These are phyloP conservation scores for Pseudocohnilembus persalinus DNA, from an alignment of 169 alveolate genomes.

Conservation along the genomic window DNA sequence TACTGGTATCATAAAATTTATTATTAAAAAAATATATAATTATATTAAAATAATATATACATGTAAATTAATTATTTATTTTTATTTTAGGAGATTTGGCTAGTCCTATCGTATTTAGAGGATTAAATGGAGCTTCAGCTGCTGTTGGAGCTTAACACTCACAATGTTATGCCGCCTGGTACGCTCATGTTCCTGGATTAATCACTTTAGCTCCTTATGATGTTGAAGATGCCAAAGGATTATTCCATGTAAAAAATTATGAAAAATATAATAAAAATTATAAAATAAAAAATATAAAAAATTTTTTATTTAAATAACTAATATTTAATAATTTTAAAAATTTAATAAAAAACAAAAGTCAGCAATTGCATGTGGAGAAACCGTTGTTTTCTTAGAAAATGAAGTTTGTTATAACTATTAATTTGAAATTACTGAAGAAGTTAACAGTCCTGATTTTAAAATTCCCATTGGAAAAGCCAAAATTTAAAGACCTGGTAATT, in stretches of 20 bases:
- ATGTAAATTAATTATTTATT: conserved; percentile 13
- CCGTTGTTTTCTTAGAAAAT: conserved; percentile 91
- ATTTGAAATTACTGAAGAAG: conserved; percentile 83
- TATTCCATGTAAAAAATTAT: conserved; percentile 54
- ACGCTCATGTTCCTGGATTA: conserved; percentile 86
- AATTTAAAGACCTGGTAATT: conserved; percentile 76
- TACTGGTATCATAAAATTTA: too few species aligned
- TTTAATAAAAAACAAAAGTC: conserved; percentile 43
- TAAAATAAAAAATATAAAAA: too few species aligned
- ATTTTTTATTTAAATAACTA: too few species aligned
- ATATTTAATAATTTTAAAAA: too few species aligned
- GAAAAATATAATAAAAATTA: too few species aligned
- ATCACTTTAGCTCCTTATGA: conserved; percentile 88
- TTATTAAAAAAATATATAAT: too few species aligned
- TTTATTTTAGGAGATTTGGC: conserved; percentile 62
- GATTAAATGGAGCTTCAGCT: conserved; percentile 93
- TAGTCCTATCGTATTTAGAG: conserved; percentile 91
- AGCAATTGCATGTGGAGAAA: conserved; percentile 89
- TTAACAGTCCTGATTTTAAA: conserved; percentile 70
- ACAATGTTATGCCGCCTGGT: conserved; percentile 91
- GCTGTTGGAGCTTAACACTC: conserved; percentile 94
- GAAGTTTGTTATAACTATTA: conserved; percentile 86
- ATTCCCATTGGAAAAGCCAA: conserved; percentile 90
- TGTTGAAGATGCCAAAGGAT: conserved; percentile 89
- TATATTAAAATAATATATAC: neutral